A percentile compares a stretch with the other conserved stretches of the same genome.
These are phyloP conservation scores for Sporothrix pseudoabietina DNA, from an alignment of 2,329 filamentous ascomycete species.

Conservation along the genomic window DNA sequence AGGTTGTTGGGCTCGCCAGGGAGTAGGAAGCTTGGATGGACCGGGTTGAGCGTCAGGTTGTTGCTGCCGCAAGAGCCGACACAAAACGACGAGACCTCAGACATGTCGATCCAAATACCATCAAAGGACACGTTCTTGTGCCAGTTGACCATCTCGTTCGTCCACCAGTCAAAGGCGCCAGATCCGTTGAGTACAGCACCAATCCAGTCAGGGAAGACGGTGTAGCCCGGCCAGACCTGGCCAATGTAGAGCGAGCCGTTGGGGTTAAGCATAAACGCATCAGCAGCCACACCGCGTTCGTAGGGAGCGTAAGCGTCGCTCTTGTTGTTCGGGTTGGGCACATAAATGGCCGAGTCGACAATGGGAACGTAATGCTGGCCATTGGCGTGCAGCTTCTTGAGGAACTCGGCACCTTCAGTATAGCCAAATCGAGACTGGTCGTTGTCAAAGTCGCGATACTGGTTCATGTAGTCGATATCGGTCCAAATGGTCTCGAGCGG, in stretches of 20 bases:
- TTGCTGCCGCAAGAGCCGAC: conserved; percentile 70
- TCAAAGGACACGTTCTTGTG: conserved; percentile 50
- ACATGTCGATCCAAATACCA: conserved; percentile 62
- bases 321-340: conserved; percentile 68
- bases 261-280: conserved; percentile 56
- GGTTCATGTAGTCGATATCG: conserved; percentile 72
- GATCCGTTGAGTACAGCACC: conserved; percentile 62
- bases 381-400: conserved; percentile 62
- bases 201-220: conserved; percentile 69
- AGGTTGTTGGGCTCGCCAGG: conserved; percentile 65
- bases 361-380: conserved; percentile 73
- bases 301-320: conserved; percentile 68
- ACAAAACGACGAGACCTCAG: conserved; percentile 52
- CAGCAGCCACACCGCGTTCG: conserved; percentile 61
- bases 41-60: conserved; percentile 67
- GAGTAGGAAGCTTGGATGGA: conserved; percentile 65
- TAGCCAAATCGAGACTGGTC: conserved; percentile 61
- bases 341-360: conserved; percentile 70
- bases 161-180: conserved; percentile 65
- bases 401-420: conserved; percentile 60
- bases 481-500: conserved; percentile 74
- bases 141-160: conserved; percentile 50
- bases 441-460: conserved; percentile 63
- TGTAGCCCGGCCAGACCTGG: conserved; percentile 73
- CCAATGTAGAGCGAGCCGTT: conserved; percentile 62